Base-by-base conservation (phyloP, 2,329 filamentous ascomycete species). In the Dactylellina cionopaga region DNA sequence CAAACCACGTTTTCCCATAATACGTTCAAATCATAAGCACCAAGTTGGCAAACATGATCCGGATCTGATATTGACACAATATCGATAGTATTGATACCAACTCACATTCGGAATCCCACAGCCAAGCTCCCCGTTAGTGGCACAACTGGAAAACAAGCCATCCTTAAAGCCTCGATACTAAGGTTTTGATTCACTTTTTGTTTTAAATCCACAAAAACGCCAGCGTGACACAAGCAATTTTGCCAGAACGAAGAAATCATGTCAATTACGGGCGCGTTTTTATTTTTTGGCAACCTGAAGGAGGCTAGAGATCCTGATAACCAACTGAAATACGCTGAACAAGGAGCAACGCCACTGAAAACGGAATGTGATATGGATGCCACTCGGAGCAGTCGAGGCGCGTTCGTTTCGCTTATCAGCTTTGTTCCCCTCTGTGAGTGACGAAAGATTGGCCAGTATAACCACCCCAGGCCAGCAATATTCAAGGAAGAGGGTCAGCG, bases 161-260 rank as follows among this genome's bases (percentile, higher is more conserved):
- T 56, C 24, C 33, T 59, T 64, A 72, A 58, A 54, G 46, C 51
- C 52, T 49, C 11, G 19, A 44, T 60, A 27, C 29, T 72, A 72
- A 39, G 27, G 31, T 46, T 65, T 31, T 72, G 59, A 64, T 60
- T 65, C 59, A 65, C 33, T 52, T 62, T 27, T 4, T 71, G 65
- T 71, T 62, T 65, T 64, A 58, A 71, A 71, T 64, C 58, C 58
- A 71, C 51, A 64, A 60, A 64, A 63, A 47, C 46, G 68, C 52
- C 68, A 65, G 37, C 33, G 68, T 72, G 52, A 72, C 68, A 72
- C 68, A 71, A 63, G 22, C 5, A 46, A 29, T 10, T 15, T 46
- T 35, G 31, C 10, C 25, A 33, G 25, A 62, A 35, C n/a, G n/a
- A n/a, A n/a, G n/a, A 25, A 35, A 47, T 27, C 17, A 43, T 51